Conservation (phyloP, 257 asterid species). For the Gentiana straminea region DNA sequence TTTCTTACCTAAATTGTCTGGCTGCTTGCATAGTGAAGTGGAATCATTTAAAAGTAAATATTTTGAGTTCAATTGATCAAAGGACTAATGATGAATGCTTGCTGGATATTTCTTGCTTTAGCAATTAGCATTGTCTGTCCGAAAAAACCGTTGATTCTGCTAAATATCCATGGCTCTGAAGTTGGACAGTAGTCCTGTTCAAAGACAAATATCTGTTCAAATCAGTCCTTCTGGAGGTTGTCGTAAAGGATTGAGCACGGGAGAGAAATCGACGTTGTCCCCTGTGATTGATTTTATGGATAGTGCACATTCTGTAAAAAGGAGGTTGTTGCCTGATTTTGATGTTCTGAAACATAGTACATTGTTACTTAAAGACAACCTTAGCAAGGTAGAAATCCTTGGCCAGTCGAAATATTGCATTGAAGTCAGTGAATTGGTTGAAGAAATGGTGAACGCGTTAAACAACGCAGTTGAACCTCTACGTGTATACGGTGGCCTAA, state of each 20-base stretch:
- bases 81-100: neutral
- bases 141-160: too few species aligned
- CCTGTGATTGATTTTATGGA: conserved; percentile 10
- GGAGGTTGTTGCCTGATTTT: conserved; percentile 10
- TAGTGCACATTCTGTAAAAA: conserved; percentile 14
- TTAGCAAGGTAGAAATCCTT: conserved; percentile 10
- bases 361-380: neutral
- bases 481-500: conserved; percentile 8
- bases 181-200: conserved; percentile 8
- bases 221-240: neutral
- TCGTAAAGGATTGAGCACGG: neutral
- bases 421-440: neutral
- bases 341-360: conserved; percentile 12
- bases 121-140: neutral
- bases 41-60: too few species aligned
- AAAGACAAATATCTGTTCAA: conserved; percentile 8
- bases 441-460: conserved; percentile 8
- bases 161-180: neutral
- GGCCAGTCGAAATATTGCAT: conserved; percentile 3
- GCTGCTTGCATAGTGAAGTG: too few species aligned
- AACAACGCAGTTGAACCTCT: conserved; percentile 6
- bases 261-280: neutral
- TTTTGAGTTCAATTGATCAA: too few species aligned
- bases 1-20: too few species aligned
- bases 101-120: neutral